phyloP scores from a whole-genome alignment of 2,329 filamentous ascomycete genomes.

The Verticillium albo-atrum region DNA sequence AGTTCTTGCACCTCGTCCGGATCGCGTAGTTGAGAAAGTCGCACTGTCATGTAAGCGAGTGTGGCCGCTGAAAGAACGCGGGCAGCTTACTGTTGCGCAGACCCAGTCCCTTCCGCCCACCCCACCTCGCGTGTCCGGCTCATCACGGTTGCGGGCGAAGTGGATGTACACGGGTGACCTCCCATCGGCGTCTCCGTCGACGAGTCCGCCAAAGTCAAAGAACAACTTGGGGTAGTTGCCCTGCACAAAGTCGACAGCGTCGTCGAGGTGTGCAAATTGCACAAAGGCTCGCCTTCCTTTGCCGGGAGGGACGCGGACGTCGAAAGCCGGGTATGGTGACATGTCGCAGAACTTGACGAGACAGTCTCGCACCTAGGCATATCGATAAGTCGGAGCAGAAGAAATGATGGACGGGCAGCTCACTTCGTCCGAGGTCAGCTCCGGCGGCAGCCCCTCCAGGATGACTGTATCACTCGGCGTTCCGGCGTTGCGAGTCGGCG shows the following conservation, averaged over 20 bases:
- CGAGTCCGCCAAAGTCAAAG: constrained; percentile 28
- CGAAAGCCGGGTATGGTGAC: constrained; percentile 29
- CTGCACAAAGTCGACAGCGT: constrained; percentile 37
- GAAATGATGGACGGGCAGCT: constrained; percentile 18
- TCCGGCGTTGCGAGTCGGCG: constrained; percentile 30
- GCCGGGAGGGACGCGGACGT: constrained; percentile 30
- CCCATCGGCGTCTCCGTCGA: constrained; percentile 33
- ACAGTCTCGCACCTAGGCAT: constrained; percentile 28
- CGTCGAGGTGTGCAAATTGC: constrained; percentile 32
- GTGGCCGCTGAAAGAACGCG: not conserved
- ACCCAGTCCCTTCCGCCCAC: constrained; percentile 7
- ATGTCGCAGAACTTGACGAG: constrained; percentile 27
- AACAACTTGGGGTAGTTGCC: constrained; percentile 35
- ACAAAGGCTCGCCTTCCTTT: constrained; percentile 32
- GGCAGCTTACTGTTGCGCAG: not conserved
- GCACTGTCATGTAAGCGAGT: constrained; percentile 18
- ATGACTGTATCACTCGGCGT: constrained; percentile 47
- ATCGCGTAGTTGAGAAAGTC: constrained; percentile 34
- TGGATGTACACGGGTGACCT: constrained; percentile 33
- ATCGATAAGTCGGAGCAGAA: not conserved
- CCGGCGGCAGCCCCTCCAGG: constrained; percentile 47
- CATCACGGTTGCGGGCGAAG: constrained; percentile 33
- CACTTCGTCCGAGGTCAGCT: constrained; percentile 48
- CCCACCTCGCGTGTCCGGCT: constrained; percentile 32
- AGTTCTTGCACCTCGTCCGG: constrained; percentile 31